Base-by-base conservation (phyloP, 1,284 basidiomycete genomes). In the Pyrrhoderma lamaoense region DNA sequence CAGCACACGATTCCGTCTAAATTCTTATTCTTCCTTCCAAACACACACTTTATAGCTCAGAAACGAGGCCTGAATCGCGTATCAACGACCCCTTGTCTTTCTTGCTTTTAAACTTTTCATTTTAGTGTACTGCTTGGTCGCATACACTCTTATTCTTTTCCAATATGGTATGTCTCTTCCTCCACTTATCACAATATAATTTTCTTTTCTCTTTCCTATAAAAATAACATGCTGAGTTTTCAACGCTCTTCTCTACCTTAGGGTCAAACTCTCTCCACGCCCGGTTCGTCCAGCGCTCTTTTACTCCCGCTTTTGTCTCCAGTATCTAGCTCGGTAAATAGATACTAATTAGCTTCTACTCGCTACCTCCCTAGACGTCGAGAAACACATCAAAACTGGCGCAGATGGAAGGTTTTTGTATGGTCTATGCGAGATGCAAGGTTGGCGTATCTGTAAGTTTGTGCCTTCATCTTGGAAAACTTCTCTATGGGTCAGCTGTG, bases 351-450 rank as follows among this genome's bases (percentile, higher is more conserved):
- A 47, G 38, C 44, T 49, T 40, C 42, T 45, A 16, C 35, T 13
- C 37, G 16, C 51, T 27, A 5, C 39, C 51, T 9, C 22, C 57
- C 16, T 68, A 85, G 89, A 88, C 43, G 92, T 86, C 54, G 81
- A 85, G 59, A 99, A 97, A 79, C 80, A 79, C 65, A 87, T 90
- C 27, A 80, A 87, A 58, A 70, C 76, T 34, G 93, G 92, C 52
- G 76, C 77, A 61, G 85, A 95, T 77, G 80, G 78, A 58, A 80
- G 83, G 56, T 88, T 85, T 67, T 69, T 80, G 56, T 98, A 86
- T 67, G 89, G 81, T 8, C 76, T 97, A 45, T 87, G 89, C 40
- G 94, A 98, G 72, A 99, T 99, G 96, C 96, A 99, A 70, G 96
- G 96, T 60, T 99, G 96, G 96, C 79, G 96, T 70, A 89, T 98